Base-by-base conservation (phyloP, 176 grass and related monocot species). In the Eragrostis curvula region DNA sequence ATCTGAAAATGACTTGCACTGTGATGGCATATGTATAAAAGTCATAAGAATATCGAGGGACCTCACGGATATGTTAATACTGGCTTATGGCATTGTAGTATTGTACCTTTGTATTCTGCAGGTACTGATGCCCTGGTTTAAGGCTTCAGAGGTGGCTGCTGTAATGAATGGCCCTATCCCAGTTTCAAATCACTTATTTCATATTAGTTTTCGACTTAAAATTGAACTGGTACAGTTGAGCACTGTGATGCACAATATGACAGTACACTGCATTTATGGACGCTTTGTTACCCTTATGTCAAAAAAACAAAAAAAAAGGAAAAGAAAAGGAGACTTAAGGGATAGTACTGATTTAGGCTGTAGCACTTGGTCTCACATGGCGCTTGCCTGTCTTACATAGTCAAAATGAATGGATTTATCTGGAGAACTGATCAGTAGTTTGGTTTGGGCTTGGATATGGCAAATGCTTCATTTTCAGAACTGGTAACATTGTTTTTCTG, bases 1-100 rank as follows among this genome's bases (percentile, higher is more conserved):
- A n/a, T 78, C 43, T 80, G 44, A 41, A 70, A n/a, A n/a, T n/a
- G n/a, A n/a, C n/a, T n/a, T n/a, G n/a, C n/a, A n/a, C n/a, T n/a
- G n/a, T n/a, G n/a, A 61, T 17, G 14, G 74, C n/a, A 61, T 61
- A 62, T 50, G 68, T 74, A n/a, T n/a, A n/a, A n/a, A n/a, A 44
- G 80, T 68, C 75, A 80, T 60, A n/a, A 52, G 25, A 51, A 53
- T 75, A 75, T 51, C 46, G 44, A 80, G 14, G 77, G 75, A 80
- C 51, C 75, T 68, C 50, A 66, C 68, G 74, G 28, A 41, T 52
- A 69, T 51, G n/a, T 74, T 64, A 67, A 79, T 68, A 42, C 75
- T 67, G 21, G 41, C 20, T 47, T 73, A 67, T 42, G 55, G 49
- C 29, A 43, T 41, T 36, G 40, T 43, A 73, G 29, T n/a, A n/a